These are phyloP conservation scores for Baeospora myosura DNA, from an alignment of 1,284 basidiomycete species.

Conservation along the genomic window DNA sequence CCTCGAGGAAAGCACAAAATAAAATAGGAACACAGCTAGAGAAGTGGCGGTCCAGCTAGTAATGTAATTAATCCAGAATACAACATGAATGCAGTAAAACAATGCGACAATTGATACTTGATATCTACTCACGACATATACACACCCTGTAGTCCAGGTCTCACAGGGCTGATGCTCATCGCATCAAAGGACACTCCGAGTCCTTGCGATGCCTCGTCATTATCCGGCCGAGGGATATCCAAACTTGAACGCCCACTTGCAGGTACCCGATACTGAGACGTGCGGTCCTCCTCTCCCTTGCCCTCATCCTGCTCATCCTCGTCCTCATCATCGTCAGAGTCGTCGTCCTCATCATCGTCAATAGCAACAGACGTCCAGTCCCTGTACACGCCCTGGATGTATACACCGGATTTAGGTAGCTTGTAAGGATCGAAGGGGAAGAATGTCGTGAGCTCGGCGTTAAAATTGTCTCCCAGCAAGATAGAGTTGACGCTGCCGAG, in stretches of 20 bases:
- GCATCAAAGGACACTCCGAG: slow-evolving; percentile 62
- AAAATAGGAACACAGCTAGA: no score
- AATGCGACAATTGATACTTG: no score
- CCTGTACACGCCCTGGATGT: slow-evolving; percentile 66
- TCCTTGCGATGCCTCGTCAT: slow-evolving; percentile 32
- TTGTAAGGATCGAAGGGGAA: slow-evolving; percentile 99
- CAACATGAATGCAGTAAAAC: no score
- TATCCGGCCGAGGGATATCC: slow-evolving; percentile 19
- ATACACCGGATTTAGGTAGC: slow-evolving; percentile 66
- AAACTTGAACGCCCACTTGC: slow-evolving; percentile 24
- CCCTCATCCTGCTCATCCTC: slow-evolving; percentile 27
- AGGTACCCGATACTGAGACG: slow-evolving; percentile 9
- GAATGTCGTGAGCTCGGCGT: slow-evolving; percentile 83
- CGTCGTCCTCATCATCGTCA: slow-evolving; percentile 62
- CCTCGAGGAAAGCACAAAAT: no score
- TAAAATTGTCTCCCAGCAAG: slow-evolving; percentile 34
- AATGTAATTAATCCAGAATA: no score
- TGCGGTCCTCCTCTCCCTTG: slow-evolving; percentile 16
- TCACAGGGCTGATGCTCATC: slow-evolving; percentile 70
- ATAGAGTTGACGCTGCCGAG: slow-evolving; percentile 9
- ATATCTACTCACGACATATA: no score
- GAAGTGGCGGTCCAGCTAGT: no score
- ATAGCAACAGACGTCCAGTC: slow-evolving; percentile 76
- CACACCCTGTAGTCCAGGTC: slow-evolving; percentile 10
- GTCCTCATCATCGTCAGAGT: slow-evolving; percentile 46